Evolutionary conservation across 2,329 filamentous ascomycete genomes (phyloP), one percentile per base, ranked within the genome.

Genomic region (Xylaria polymorpha): DNA sequence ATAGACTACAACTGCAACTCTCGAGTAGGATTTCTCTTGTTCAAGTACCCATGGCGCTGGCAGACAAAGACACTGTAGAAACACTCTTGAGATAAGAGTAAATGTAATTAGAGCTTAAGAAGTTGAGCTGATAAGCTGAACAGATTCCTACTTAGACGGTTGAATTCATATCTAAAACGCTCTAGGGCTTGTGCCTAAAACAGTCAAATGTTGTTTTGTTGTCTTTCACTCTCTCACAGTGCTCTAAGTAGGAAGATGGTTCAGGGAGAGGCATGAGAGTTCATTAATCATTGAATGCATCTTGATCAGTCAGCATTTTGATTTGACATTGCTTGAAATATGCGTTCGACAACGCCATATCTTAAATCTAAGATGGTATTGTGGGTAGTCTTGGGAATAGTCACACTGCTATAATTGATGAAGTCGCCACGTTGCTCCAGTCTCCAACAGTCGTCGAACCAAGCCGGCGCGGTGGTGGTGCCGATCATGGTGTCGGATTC

Each of bases 401-500:
- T 60, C 46, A 37, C 58, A 41, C 71, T 71, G 18, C 55, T 65
- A 44, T 74, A 75, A 1, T 60, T 12, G 44, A 74, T 74, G 18
- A n/a, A 8, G 9, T 71, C 64, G 41, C 72, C 70, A n/a, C 73
- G 66, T 22, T 68, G 64, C 14, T 73, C 71, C 4, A 63, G 18
- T 5, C 56, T 61, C 74, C 74, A 75, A 22, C 74, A 75, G 9
- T 68, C 12, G n/a, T 72, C 46, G 8, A 75, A 71, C 72, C 72
- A 75, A n/a, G 53, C 25, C 14, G 66, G 73, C 5, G 58, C 72
- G 4, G 29, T 15, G 0, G 51, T 62, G 8, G 68, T 72, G 1
- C 74, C 73, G 41, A 75, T 75, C 59, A 75, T 74, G 20, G 32
- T 37, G 35, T 75, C 74, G 3, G 71, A 62, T 53, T 74, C 73